These are phyloP conservation scores for Eleusine coracana DNA, from an alignment of 176 grass and related monocot genomes.

Conservation along the genomic window DNA sequence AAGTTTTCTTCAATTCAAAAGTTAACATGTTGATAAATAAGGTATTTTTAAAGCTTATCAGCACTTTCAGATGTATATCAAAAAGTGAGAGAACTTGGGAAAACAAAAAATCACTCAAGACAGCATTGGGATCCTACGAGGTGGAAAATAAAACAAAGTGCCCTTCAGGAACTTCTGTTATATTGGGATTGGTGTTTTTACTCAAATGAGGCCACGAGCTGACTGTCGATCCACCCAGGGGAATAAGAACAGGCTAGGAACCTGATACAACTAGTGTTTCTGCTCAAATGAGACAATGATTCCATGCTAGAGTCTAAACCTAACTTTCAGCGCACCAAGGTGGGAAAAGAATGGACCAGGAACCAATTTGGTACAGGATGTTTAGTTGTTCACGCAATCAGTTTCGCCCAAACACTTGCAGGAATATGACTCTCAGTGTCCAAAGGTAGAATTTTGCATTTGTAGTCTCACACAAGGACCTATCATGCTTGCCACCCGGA, in stretches of 20 bases:
- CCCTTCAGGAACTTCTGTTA: neutral
- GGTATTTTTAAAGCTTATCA: neutral
- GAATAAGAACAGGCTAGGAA: too few species aligned
- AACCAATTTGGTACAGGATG: neutral
- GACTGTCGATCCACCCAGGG: too few species aligned
- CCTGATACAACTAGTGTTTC: neutral
- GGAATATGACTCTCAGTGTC: neutral
- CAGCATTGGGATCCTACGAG: conserved; percentile 7
- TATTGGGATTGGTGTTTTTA: neutral
- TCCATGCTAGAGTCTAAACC: neutral
- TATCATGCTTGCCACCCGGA: neutral
- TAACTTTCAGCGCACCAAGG: neutral
- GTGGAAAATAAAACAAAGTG: neutral
- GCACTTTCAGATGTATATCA: neutral
- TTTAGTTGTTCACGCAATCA: neutral
- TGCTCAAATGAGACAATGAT: neutral
- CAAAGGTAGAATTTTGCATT: neutral
- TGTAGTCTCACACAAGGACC: neutral
- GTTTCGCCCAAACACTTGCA: conserved; percentile 1
- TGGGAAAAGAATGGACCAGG: neutral
- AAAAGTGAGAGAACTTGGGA: neutral
- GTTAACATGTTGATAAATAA: neutral
- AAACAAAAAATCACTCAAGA: neutral
- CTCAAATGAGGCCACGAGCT: too few species aligned
- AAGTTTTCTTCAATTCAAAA: neutral